Evolutionary conservation across 345 rosid genomes (phyloP), one percentile per base, ranked within the genome.

Genomic region (Dipteronia sinensis): DNA sequence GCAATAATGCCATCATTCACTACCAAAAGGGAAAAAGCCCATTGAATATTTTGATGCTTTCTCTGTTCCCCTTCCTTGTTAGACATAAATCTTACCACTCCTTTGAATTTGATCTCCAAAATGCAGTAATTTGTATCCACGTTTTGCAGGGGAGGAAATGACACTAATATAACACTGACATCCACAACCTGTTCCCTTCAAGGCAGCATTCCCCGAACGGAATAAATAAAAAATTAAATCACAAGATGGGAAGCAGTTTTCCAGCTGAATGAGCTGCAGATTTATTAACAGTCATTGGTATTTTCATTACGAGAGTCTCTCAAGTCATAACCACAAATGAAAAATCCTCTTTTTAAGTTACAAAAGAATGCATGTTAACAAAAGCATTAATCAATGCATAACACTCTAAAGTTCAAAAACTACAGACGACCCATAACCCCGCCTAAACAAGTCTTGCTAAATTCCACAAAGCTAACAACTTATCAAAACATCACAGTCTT

Each of bases 341-440:
- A 46, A 46, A n/a, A 62, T 67, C 59, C 20, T 69, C 71, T 34
- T 65, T 64, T 77, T 69, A 77, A 65, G 82, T 82, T 77, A 86
- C 83, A 82, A 47, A 86, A 80, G 87, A 86, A 86, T 84, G 79
- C 79, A 77, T 44, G 83, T 65, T 75, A 77, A 71, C 73, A 56
- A 68, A 76, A 67, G 78, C 80, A 77, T 22, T 12, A 67, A 53
- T 56, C 76, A 22, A 53, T 22, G 10, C 72, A 56, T 6, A 34
- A 25, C 58, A 77, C 80, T 65, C 63, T 75, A 42, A 68, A 78
- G 51, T 63, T 56, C 53, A 29, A 67, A 65, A 40, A 77, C 75
- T 73, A 75, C 78, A 81, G 63, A 67, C 38, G 63, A 67, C 44
- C 78, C 76, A 64, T 58, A 61, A 77, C 59, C 79, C 73, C 73